Base-by-base conservation (phyloP, 139 green algal species). In the Mesostigma viride region DNA sequence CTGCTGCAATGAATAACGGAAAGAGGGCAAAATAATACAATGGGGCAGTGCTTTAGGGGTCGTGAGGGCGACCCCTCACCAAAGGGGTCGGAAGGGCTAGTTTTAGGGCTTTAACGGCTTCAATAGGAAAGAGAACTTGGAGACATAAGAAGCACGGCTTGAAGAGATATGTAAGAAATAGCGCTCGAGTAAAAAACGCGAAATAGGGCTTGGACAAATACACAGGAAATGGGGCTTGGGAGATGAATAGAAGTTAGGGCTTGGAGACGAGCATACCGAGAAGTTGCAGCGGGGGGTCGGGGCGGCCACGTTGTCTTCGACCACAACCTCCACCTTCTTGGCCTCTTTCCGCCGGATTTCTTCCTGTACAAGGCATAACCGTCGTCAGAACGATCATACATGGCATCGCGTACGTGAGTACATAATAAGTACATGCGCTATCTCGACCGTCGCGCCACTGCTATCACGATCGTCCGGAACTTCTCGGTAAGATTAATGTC, bases 281-380 rank as follows among this genome's bases (percentile, higher is more conserved):
- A 81, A 82, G 51, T 89, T 90, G 3, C 95, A 88, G 26, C 91
- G 81, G 0, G 87, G 75, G n/a, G 81, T 82, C 0, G 89, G 89
- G 5, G 91, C 79, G 6, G 73, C 30, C 26, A 75, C 83, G 73
- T 90, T 70, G 1, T 77, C 66, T 20, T 83, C 56, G 0, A 96
- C 74, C 2, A 48, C 35, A 31, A 88, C 72, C 17, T 24, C 47
- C 3, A 57, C 80, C 48, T 68, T 71, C 33, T 64, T 60, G 65
- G 85, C 78, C 32, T 91, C 84, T 48, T 87, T 71, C 34, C 87
- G 48, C 33, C 78, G 76, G 63, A 94, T 89, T 69, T 83, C 73
- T 5, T 77, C 76, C 35, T 73, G 56, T 53, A 40, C 58, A 65
- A 65, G 30, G 22, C 22, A 65, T 24, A 24, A 14, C 36, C 6